A percentile compares a stretch with the other conserved stretches of the same genome.
These are phyloP conservation scores for Candida corydali DNA, from an alignment of 805 yeast species.

Conservation along the genomic window DNA sequence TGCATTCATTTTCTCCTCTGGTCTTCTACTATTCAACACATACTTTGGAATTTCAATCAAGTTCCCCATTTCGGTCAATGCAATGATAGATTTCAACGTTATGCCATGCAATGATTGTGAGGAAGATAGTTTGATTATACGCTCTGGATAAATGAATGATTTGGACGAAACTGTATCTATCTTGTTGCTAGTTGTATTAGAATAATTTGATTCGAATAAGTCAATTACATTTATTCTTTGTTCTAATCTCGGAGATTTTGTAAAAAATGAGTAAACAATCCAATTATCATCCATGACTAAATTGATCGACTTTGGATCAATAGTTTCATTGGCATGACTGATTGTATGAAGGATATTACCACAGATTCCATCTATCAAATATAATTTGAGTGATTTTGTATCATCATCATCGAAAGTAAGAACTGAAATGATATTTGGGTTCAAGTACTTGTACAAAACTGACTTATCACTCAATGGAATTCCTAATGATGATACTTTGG, in stretches of 20 bases:
- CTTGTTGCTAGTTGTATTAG: conserved; percentile 6
- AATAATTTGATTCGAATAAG: conserved; percentile 50
- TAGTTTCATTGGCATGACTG: conserved; percentile 38
- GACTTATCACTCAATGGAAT: conserved; percentile 63
- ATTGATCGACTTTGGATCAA: conserved; percentile 39
- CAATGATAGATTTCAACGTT: conserved; percentile 51
- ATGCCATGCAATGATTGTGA: conserved; percentile 32
- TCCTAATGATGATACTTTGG: conserved; percentile 52
- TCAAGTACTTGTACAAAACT: conserved; percentile 77
- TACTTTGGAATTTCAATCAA: conserved; percentile 68
- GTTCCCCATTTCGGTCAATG: conserved; percentile 57
- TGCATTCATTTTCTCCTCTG: conserved; percentile 47
- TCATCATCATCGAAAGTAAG: conserved; percentile 33
- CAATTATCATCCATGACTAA: conserved; percentile 79
- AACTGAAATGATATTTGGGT: conserved; percentile 62
- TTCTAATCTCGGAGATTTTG: conserved; percentile 44
- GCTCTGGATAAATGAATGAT: conserved; percentile 61
- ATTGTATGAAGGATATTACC: conserved; percentile 55
- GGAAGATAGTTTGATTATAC: conserved; percentile 48
- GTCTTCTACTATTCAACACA: conserved; percentile 65
- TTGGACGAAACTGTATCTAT: conserved; percentile 49
- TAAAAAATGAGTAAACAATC: conserved; percentile 65
- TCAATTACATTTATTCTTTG: conserved; percentile 69
- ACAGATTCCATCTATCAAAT: conserved; percentile 62
- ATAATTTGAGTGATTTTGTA: too few species aligned